A percentile compares a stretch with the other conserved stretches of the same genome.
These are phyloP conservation scores for Exophiala calicioides DNA, from an alignment of 2,329 filamentous ascomycete species.

Conservation along the genomic window DNA sequence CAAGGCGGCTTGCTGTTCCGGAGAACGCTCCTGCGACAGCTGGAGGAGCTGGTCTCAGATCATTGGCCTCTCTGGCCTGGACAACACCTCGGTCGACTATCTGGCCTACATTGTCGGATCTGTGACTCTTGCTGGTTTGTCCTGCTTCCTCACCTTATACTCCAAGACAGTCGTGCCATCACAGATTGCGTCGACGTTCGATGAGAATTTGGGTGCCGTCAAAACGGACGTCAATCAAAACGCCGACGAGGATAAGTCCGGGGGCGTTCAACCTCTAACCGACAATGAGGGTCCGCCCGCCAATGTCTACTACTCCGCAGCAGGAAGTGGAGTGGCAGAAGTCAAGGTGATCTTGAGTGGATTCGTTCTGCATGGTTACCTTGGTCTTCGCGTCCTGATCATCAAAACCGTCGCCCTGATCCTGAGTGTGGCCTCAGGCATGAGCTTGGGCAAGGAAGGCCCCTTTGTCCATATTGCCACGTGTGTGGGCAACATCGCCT, in stretches of 20 bases:
- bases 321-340: slow-evolving; percentile 93
- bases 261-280: slow-evolving; percentile 43
- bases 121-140: slow-evolving; percentile 66
- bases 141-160: slow-evolving; percentile 78
- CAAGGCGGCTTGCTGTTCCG: slow-evolving; percentile 66
- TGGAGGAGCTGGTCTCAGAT: slow-evolving; percentile 69
- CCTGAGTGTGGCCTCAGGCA: slow-evolving; percentile 84
- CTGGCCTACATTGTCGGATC: slow-evolving; percentile 72
- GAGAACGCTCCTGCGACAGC: slow-evolving; percentile 55
- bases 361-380: slow-evolving; percentile 93
- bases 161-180: slow-evolving; percentile 96
- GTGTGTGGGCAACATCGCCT: slow-evolving; percentile 92
- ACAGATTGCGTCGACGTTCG: slow-evolving; percentile 74
- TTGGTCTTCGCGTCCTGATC: slow-evolving; percentile 81
- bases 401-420: slow-evolving; percentile 83
- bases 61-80: slow-evolving; percentile 52
- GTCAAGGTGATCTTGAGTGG: slow-evolving; percentile 97
- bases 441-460: slow-evolving; percentile 92
- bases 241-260: slow-evolving; percentile 45
- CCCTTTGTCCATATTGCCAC: slow-evolving; percentile 98
- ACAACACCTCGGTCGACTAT: slow-evolving; percentile 70
- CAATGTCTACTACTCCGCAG: slow-evolving; percentile 84
- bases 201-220: slow-evolving; percentile 82
- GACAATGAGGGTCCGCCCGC: slow-evolving; percentile 37
- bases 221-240: slow-evolving; percentile 38